These are phyloP conservation scores for Gymnopilus junonius DNA, from an alignment of 768 basidiomycete genomes.

Conservation along the genomic window DNA sequence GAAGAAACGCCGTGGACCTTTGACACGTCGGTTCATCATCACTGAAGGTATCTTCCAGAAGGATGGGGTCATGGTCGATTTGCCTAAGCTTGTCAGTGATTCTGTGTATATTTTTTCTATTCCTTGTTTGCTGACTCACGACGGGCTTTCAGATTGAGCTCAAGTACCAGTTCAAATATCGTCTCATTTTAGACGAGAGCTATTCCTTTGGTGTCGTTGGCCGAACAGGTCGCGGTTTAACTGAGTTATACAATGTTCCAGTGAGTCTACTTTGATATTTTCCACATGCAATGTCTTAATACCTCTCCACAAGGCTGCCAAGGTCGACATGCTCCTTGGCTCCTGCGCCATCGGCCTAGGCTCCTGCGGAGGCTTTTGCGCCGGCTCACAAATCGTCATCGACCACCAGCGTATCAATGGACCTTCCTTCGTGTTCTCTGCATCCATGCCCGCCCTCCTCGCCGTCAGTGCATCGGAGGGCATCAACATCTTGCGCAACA, in stretches of 20 bases:
- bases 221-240: slow-evolving; percentile 91
- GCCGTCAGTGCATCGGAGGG: slow-evolving; percentile 88
- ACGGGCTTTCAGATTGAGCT: slow-evolving; percentile 73
- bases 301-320: slow-evolving; percentile 60
- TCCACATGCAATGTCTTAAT: not conserved
- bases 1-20: slow-evolving; percentile 76
- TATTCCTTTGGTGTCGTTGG: slow-evolving; percentile 95
- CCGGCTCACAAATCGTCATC: slow-evolving; percentile 80
- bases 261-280: slow-evolving; percentile 46
- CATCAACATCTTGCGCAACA: slow-evolving; percentile 76
- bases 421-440: slow-evolving; percentile 94
- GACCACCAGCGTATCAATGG: slow-evolving; percentile 98
- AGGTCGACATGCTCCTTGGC: slow-evolving; percentile 95
- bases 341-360: slow-evolving; percentile 85
- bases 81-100: slow-evolving; percentile 83
- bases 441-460: slow-evolving; percentile 89
- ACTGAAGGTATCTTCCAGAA: slow-evolving; percentile 97
- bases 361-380: slow-evolving; percentile 93
- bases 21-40: slow-evolving; percentile 93
- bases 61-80: slow-evolving; percentile 89
- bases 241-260: slow-evolving; percentile 92
- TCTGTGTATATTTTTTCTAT: not conserved
- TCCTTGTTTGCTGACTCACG: not conserved
- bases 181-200: slow-evolving; percentile 92
- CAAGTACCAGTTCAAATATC: slow-evolving; percentile 95